phyloP scores from a whole-genome alignment of 2,329 filamentous ascomycete species.

The Cercospora citrullina region DNA sequence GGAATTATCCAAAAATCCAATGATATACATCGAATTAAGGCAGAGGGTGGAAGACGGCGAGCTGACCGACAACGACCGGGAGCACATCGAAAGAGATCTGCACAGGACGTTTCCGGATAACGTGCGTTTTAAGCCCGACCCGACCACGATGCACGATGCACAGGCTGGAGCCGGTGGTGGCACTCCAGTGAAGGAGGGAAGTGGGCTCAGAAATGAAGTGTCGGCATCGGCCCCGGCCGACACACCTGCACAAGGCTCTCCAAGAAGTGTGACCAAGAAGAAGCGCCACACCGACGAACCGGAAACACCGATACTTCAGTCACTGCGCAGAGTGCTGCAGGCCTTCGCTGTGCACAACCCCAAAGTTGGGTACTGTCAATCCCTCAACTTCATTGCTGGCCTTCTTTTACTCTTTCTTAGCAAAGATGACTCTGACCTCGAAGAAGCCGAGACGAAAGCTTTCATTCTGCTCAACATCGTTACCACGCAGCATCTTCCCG shows the following conservation, averaged over 20 bases:
- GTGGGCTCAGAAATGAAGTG: slow-evolving; percentile 8
- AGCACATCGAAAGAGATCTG: slow-evolving; percentile 90
- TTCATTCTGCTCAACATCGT: slow-evolving; percentile 95
- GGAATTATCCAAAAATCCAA: slow-evolving; percentile 71
- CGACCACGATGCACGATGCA: slow-evolving; percentile 37
- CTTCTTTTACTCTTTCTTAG: slow-evolving; percentile 80
- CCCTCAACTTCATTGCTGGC: slow-evolving; percentile 90
- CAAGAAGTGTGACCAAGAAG: slow-evolving; percentile 18
- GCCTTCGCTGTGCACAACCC: slow-evolving; percentile 92
- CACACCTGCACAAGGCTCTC: background rate
- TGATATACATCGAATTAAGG: slow-evolving; percentile 73
- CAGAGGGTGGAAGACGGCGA: slow-evolving; percentile 61
- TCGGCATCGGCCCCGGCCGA: slow-evolving; percentile 17
- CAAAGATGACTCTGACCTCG: slow-evolving; percentile 43
- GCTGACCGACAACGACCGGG: slow-evolving; percentile 70
- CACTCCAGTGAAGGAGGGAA: slow-evolving; percentile 20
- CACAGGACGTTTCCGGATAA: slow-evolving; percentile 96
- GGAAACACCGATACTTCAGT: slow-evolving; percentile 77
- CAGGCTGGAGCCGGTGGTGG: slow-evolving; percentile 35
- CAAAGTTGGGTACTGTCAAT: slow-evolving; percentile 91
- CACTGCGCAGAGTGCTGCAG: slow-evolving; percentile 80
- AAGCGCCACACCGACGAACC: slow-evolving; percentile 44
- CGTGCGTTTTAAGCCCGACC: slow-evolving; percentile 75
- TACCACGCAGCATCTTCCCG: slow-evolving; percentile 81
- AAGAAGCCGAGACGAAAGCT: slow-evolving; percentile 78